These are phyloP conservation scores for Euphorbia schlechtendalii DNA, from an alignment of 441 rosid genomes.

Conservation along the genomic window DNA sequence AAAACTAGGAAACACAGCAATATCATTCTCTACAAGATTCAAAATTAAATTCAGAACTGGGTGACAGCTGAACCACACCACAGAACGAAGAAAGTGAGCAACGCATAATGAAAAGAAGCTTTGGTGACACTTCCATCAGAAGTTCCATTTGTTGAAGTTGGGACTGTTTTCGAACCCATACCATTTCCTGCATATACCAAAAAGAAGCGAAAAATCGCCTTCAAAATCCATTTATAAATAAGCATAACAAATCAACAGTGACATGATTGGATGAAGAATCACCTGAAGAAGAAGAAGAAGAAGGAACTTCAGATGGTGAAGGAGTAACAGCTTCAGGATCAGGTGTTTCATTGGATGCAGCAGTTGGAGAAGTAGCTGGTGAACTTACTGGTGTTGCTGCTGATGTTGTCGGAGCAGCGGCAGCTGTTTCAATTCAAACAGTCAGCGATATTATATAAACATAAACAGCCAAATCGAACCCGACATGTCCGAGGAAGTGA, in stretches of 20 bases:
- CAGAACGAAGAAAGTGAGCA: conserved; percentile 19
- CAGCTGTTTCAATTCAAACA: conserved; percentile 18
- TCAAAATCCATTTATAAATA: conserved; percentile 2
- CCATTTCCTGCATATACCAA: conserved; percentile 19
- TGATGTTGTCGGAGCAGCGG: conserved; percentile 22
- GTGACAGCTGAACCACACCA: conserved; percentile 22
- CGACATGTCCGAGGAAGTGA: background rate
- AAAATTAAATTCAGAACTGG: conserved; percentile 27
- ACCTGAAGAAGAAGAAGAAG: conserved; percentile 31
- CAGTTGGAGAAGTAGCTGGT: conserved; percentile 26
- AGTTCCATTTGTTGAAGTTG: conserved; percentile 31
- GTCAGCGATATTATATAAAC: background rate
- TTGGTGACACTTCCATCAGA: conserved; percentile 29
- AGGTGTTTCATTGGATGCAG: conserved; percentile 24
- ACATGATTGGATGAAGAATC: background rate
- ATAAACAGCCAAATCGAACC: no score
- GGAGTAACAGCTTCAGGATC: conserved; percentile 20
- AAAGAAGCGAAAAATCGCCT: background rate
- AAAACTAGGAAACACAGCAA: conserved; percentile 2
- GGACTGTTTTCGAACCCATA: conserved; percentile 34
- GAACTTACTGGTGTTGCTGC: conserved; percentile 24
- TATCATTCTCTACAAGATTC: conserved; percentile 13
- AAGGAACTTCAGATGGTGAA: conserved; percentile 21
- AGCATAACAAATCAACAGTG: background rate
- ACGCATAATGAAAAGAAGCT: conserved; percentile 18